These are phyloP conservation scores for Vitis riparia DNA, from an alignment of 164 flowering plant genomes.

Conservation along the genomic window DNA sequence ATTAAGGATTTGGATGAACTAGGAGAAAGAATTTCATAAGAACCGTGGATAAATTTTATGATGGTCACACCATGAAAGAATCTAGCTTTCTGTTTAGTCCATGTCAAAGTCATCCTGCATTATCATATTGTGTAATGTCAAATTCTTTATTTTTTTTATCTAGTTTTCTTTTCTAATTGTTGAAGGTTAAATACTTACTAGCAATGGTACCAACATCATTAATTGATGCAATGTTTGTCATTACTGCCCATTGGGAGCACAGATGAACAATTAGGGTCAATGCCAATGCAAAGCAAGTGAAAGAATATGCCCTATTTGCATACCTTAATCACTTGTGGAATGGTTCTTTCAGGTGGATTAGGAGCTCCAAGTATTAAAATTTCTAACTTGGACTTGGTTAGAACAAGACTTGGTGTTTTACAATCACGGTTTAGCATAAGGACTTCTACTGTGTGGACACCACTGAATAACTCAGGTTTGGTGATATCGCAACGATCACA, in stretches of 20 bases:
- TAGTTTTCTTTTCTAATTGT: background rate
- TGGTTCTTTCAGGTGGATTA: constrained; percentile 48
- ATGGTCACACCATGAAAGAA: background rate
- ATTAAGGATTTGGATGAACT: background rate
- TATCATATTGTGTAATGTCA: background rate
- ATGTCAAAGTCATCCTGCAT: background rate
- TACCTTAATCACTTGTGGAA: background rate
- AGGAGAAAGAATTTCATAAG: background rate
- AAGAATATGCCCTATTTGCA: background rate
- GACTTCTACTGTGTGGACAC: constrained; percentile 18
- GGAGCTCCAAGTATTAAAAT: constrained; percentile 41
- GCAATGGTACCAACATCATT: background rate
- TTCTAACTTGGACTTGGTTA: constrained; percentile 25
- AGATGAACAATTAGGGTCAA: background rate
- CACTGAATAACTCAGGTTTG: constrained; percentile 23
- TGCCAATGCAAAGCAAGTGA: background rate
- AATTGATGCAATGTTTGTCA: background rate
- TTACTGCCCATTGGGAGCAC: background rate
- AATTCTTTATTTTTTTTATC: background rate
- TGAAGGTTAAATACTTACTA: background rate
- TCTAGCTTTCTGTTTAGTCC: background rate
- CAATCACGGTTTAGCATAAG: constrained; percentile 15
- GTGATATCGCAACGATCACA: constrained; percentile 20
- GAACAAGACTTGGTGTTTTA: constrained; percentile 22
- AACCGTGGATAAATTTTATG: background rate